Base-by-base conservation (phyloP, 2,329 filamentous ascomycete species). In the Diaporthe sp. region DNA sequence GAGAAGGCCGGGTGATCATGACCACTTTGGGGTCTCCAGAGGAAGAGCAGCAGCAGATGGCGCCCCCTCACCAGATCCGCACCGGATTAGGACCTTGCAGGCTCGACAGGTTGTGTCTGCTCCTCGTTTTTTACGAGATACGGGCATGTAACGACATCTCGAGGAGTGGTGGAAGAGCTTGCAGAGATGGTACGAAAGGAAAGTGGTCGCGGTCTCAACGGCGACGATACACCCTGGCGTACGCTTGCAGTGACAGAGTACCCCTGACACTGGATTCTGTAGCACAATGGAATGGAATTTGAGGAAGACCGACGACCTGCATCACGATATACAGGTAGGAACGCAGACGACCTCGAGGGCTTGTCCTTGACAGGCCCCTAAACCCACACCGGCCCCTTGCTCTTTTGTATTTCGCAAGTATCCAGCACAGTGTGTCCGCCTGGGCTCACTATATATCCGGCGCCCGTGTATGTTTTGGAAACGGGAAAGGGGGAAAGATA, bases 371-470 rank as follows among this genome's bases (percentile, higher is more conserved):
- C 8, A 22, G 4, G 22, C 7, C 4, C 44, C 37, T 28, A 2
- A 4, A 39, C 10, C 0, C 8, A 22, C 42, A 13, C 39, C 13
- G 15, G n/a, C 15, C 17, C 37, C 53, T 10, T 19, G 12, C 5
- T 37, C 37, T 4, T n/a, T 39, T 58, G 72, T 72, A 75, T 34
- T 42, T n/a, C 17, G 34, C 25, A 71, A 49, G 73, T 75, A 73
- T 71, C 19, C 60, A 37, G 61, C 70, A 71, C 62, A 71, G 55
- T 75, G 49, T 53, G 39, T 19, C 17, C 31, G 8, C 25, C 7
- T 72, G 46, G 28, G 49, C 67, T 65, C 31, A 28, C 31, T 28
- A 19, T 37, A 42, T 44, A 37, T 12, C 8, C 53, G 34, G 25
- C 37, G 62, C 22, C 34, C n/a, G 44, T 51, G n/a, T 49, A 31